These are phyloP conservation scores for Gossypioides kirkii DNA, from an alignment of 345 rosid genomes.

Conservation along the genomic window DNA sequence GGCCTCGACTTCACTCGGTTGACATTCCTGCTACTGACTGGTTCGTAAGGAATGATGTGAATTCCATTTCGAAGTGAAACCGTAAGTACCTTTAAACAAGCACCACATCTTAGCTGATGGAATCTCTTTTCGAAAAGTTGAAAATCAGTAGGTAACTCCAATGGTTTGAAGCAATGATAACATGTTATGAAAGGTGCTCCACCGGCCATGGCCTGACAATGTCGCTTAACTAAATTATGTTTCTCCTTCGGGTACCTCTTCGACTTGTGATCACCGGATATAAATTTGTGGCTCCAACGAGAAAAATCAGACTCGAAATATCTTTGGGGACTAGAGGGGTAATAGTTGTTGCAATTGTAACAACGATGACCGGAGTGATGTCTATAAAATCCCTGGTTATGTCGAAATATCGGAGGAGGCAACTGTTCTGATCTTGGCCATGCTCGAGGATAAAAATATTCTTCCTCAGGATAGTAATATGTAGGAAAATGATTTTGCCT, in stretches of 20 bases:
- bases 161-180: conserved; percentile 42
- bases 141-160: conserved; percentile 83
- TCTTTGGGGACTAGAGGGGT: conserved; percentile 54
- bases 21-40: neutral
- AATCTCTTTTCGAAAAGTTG: conserved; percentile 49
- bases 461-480: conserved; percentile 22
- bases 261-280: conserved; percentile 38
- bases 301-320: conserved; percentile 40
- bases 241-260: conserved; percentile 42
- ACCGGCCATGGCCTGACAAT: conserved; percentile 64
- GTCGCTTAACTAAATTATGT: conserved; percentile 45
- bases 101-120: conserved; percentile 72
- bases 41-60: conserved; percentile 49
- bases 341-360: conserved; percentile 38
- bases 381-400: conserved; percentile 20
- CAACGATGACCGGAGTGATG: conserved; percentile 28
- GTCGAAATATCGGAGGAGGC: conserved; percentile 22
- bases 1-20: conserved; percentile 41
- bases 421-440: conserved; percentile 33
- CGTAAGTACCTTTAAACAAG: conserved; percentile 55
- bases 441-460: conserved; percentile 21
- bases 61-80: conserved; percentile 53
- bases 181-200: conserved; percentile 78
- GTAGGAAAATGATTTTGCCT: conserved; percentile 22
- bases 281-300: conserved; percentile 30